These are phyloP conservation scores for Teratosphaeria viscida DNA, from an alignment of 2,329 filamentous ascomycete genomes.

Conservation along the genomic window DNA sequence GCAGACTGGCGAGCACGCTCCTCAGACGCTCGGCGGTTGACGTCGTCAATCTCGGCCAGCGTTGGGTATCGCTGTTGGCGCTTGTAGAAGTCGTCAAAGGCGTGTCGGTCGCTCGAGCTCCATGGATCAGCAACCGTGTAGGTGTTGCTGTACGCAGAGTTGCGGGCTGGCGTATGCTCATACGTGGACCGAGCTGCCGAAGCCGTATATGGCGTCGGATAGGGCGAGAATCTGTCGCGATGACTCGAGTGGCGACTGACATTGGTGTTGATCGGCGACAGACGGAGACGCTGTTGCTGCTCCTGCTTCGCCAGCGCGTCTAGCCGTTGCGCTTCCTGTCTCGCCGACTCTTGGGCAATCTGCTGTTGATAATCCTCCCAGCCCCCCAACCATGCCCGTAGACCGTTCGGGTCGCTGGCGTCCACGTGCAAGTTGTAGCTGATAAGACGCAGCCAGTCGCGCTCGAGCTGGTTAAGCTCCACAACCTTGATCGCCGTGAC, in stretches of 20 bases:
- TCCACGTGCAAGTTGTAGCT: slow-evolving; percentile 81
- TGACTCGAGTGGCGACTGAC: slow-evolving; percentile 43
- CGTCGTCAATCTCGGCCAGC: slow-evolving; percentile 24
- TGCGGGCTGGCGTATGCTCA: slow-evolving; percentile 19
- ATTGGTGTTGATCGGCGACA: slow-evolving; percentile 57
- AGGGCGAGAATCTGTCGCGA: slow-evolving; percentile 32
- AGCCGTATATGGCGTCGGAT: slow-evolving; percentile 26
- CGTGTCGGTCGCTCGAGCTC: slow-evolving; percentile 18
- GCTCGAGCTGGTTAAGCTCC: slow-evolving; percentile 77
- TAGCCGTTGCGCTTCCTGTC: slow-evolving; percentile 16
- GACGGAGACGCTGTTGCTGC: slow-evolving; percentile 25
- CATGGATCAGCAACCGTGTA: slow-evolving; percentile 25
- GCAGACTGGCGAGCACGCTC: slow-evolving; percentile 23
- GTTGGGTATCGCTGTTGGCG: slow-evolving; percentile 22
- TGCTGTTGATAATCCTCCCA: slow-evolving; percentile 55
- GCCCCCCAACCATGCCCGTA: slow-evolving; percentile 52
- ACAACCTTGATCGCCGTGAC: slow-evolving; percentile 79
- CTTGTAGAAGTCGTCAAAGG: slow-evolving; percentile 25
- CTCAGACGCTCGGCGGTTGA: slow-evolving; percentile 20
- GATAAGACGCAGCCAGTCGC: slow-evolving; percentile 77
- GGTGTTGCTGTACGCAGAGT: slow-evolving; percentile 21
- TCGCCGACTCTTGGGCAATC: slow-evolving; percentile 30
- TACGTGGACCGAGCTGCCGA: slow-evolving; percentile 16
- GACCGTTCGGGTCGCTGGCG: slow-evolving; percentile 63
- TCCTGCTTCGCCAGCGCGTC: neutral